A percentile compares a stretch with the other conserved stretches of the same genome.
phyloP scores from a whole-genome alignment of 179 eudicot genomes.

The Monotropa hypopitys region DNA sequence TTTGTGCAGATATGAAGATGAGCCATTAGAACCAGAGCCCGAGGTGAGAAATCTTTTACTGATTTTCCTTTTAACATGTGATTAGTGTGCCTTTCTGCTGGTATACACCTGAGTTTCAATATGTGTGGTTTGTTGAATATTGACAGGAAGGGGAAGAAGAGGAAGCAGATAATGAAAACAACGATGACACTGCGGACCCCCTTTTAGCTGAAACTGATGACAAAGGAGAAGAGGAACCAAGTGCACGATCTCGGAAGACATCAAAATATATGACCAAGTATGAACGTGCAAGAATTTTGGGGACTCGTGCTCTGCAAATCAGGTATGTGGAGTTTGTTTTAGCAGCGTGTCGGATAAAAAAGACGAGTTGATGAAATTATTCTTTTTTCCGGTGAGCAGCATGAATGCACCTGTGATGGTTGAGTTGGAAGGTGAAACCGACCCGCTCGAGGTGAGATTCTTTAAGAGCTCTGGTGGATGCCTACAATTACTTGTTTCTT shows the following conservation, averaged over 20 bases:
- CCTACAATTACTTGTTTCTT: not conserved
- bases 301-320: conserved; percentile 88
- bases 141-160: conserved; percentile 72
- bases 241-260: conserved; percentile 58
- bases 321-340: conserved; percentile 29
- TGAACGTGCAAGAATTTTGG: conserved; percentile 92
- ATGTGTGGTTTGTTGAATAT: not conserved
- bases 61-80: not conserved
- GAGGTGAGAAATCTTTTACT: conserved; percentile 31
- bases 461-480: not conserved
- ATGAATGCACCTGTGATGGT: conserved; percentile 99
- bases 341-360: not conserved
- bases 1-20: conserved; percentile 66
- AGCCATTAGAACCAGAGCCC: conserved; percentile 77
- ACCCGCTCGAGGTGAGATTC: conserved; percentile 74
- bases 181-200: conserved; percentile 60
- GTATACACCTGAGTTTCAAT: not conserved
- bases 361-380: not conserved
- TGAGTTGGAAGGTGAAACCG: conserved; percentile 90
- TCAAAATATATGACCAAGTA: conserved; percentile 92
- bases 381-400: conserved; percentile 24
- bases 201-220: conserved; percentile 52
- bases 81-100: not conserved
- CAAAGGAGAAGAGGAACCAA: conserved; percentile 35
- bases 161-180: conserved; percentile 33